A percentile compares a stretch with the other conserved stretches of the same genome.
These are phyloP conservation scores for Aegilops bicornis DNA, from an alignment of 176 grass and related monocot species.

Conservation along the genomic window DNA sequence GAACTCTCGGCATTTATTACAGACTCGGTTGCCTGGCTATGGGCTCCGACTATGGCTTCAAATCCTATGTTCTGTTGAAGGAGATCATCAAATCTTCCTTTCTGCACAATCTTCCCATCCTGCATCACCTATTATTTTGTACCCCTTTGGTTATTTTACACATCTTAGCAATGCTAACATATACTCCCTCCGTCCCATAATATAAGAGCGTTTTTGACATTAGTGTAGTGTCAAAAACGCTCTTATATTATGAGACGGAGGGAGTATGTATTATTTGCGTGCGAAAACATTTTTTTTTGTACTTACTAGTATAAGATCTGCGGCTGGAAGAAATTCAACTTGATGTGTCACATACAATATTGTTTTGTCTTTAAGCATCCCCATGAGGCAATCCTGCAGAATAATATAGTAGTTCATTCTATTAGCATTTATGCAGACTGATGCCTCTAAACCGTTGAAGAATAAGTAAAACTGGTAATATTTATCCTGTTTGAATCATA, in stretches of 20 bases:
- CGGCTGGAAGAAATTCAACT: conserved; percentile 94
- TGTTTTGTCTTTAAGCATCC: conserved; percentile 84
- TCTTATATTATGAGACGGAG: too few relatives aligned
- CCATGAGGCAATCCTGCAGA: conserved; percentile 88
- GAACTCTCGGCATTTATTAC: conserved; percentile 77
- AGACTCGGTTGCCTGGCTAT: conserved; percentile 86
- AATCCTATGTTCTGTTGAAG: conserved; percentile 84
- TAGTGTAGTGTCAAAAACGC: too few relatives aligned
- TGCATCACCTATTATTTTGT: conserved; percentile 85
- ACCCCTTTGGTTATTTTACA: conserved; percentile 20
- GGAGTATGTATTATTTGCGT: not conserved
- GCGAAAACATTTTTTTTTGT: conserved; percentile 19
- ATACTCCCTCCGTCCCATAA: not conserved
- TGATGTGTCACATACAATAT: conserved; percentile 94
- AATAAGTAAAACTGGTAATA: too few relatives aligned
- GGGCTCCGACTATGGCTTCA: conserved; percentile 88
- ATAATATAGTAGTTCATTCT: not conserved
- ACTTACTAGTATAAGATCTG: conserved; percentile 87
- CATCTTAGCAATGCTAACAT: conserved; percentile 1
- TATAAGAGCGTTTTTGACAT: too few relatives aligned
- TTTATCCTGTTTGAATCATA: not conserved
- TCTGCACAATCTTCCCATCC: conserved; percentile 78
- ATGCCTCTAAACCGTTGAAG: not conserved
- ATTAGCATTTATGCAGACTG: not conserved
- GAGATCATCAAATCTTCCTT: conserved; percentile 83